Base-by-base conservation (phyloP, 73 alveolate genomes). In the Paramecium primaurelia region DNA sequence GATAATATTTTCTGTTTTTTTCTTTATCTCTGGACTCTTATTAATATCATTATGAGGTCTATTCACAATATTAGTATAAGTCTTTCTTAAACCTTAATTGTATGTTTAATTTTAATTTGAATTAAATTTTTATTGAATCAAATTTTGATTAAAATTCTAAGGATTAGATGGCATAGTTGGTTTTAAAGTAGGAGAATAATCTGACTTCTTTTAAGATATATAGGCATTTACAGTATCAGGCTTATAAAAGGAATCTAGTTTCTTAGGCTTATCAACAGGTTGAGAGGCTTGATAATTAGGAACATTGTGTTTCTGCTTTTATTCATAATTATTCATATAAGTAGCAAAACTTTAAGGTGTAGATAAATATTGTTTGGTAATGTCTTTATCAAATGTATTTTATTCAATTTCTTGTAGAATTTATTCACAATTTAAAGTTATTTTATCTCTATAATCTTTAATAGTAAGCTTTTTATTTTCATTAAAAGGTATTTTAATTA, bases 371-470 rank as follows among this genome's bases (percentile, higher is more conserved):
- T 32, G 26, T 64, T 64, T 64, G 11, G 84, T 4, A 16, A 28
- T 32, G 30, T 34, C 7, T 64, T 64, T 64, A 64, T 64, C 84
- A 34, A 64, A 64, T 28, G 47, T 73, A 73, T 73, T 73, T 20
- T 73, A 38, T 73, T 73, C 37, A 34, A 37, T 73, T 73, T 73
- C 87, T 73, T 73, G 7, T 73, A 73, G 64, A 14, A 73, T 73
- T 18, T 73, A 73, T 73, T 73, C 40, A 20, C 91, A 80, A 32
- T 93, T 95, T 22, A 92, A 91, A 54, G 95, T 92, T 25, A 96
- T 75, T 95, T 92, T 95, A n/a, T 92, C 93, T 86, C 98, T 93
- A 86, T 96, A 96, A 34, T 96, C 99, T 34, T 94, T 92, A 51
- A 95, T 92, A 4, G 97, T 90, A 68, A 93, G 96, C 42, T 96